These are phyloP conservation scores for Aspergillus cejpii DNA, from an alignment of 2,329 filamentous ascomycete genomes.

Conservation along the genomic window DNA sequence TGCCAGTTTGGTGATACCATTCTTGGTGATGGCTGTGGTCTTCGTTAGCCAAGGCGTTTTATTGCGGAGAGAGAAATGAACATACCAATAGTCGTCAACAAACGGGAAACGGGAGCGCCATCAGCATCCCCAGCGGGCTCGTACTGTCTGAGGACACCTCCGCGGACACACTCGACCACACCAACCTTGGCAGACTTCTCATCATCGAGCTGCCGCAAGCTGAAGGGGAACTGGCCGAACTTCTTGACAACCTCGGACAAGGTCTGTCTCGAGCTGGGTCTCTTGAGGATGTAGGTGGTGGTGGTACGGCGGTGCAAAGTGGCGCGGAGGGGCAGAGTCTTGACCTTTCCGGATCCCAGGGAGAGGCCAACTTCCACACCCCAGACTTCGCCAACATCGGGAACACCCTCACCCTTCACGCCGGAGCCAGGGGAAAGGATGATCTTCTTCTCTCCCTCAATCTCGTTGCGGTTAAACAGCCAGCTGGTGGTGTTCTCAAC, in stretches of 20 bases:
- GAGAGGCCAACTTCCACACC: constrained; percentile 94
- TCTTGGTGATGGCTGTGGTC: constrained; percentile 82
- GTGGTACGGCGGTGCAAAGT: constrained; percentile 90
- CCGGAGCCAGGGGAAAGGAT: constrained; percentile 76
- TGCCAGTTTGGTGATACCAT: constrained; percentile 81
- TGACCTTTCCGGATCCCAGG: constrained; percentile 87
- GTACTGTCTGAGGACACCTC: constrained; percentile 88
- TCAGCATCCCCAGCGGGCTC: constrained; percentile 95
- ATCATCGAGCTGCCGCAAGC: constrained; percentile 90
- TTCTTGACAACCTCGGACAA: constrained; percentile 94
- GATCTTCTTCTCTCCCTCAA: constrained; percentile 97
- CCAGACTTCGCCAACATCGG: constrained; percentile 91
- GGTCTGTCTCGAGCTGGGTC: constrained; percentile 84
- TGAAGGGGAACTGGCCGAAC: constrained; percentile 97
- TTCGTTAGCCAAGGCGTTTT: constrained; percentile 5
- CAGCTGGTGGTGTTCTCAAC: constrained; percentile 98
- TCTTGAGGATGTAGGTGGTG: constrained; percentile 88
- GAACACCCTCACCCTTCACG: constrained; percentile 80
- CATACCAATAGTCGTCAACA: constrained; percentile 90
- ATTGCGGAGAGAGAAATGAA: constrained; percentile 18
- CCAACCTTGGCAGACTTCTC: constrained; percentile 94
- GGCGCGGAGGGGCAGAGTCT: constrained; percentile 76
- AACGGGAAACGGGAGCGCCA: constrained; percentile 70
- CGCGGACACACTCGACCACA: constrained; percentile 90
- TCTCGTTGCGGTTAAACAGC: constrained; percentile 94